phyloP scores from a whole-genome alignment of 331 rosid genomes.

The Telfairia occidentalis region DNA sequence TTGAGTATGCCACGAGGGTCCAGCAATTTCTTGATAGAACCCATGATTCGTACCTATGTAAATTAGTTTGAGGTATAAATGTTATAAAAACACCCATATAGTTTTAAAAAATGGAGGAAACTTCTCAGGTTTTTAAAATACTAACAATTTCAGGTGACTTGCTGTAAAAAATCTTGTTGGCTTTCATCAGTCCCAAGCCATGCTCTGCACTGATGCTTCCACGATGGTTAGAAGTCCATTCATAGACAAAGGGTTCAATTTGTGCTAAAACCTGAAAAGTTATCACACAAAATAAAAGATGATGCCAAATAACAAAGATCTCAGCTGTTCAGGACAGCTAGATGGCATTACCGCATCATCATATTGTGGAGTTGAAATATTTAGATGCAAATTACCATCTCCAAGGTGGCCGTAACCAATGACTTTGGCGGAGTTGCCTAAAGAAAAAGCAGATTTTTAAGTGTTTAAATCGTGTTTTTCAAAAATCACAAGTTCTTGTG shows the following conservation, averaged over 20 bases:
- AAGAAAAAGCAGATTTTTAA: neutral
- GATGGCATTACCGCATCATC: conserved; percentile 46
- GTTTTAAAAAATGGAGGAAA: neutral
- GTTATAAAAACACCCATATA: conserved; percentile 4
- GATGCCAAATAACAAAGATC: neutral
- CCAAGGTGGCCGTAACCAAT: conserved; percentile 90
- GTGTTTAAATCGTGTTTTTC: neutral
- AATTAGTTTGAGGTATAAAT: conserved; percentile 9
- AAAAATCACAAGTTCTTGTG: neutral
- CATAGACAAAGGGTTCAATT: conserved; percentile 91
- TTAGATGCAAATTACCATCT: conserved; percentile 88
- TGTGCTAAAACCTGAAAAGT: conserved; percentile 50
- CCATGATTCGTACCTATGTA: conserved; percentile 73
- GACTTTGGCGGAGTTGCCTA: conserved; percentile 59
- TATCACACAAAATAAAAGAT: neutral
- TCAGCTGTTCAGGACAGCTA: neutral
- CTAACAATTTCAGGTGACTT: conserved; percentile 56
- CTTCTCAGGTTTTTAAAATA: neutral
- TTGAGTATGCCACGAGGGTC: conserved; percentile 85
- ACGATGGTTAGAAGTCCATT: conserved; percentile 73
- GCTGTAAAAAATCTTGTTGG: conserved; percentile 70
- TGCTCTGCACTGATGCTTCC: conserved; percentile 97
- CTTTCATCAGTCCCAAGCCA: conserved; percentile 92
- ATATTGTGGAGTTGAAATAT: conserved; percentile 60
- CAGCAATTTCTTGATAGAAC: conserved; percentile 72